These are phyloP conservation scores for Oryza nivara DNA, from an alignment of 176 grass and related monocot species.

Conservation along the genomic window DNA sequence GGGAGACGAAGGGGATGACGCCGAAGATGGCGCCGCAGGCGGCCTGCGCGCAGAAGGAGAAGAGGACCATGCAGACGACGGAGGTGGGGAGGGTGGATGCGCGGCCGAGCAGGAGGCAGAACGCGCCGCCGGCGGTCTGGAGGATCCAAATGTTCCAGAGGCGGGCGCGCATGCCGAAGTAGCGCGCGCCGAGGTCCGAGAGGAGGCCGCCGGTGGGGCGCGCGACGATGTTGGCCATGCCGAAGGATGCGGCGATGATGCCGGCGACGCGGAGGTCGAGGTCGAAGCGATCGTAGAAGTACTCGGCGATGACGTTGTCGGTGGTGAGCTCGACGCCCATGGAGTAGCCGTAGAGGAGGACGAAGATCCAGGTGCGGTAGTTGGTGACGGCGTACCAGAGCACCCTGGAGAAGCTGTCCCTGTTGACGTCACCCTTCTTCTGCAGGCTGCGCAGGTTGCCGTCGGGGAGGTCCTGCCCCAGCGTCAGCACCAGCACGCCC, in stretches of 20 bases:
- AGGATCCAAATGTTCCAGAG: constrained; percentile 95
- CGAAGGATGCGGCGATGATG: constrained; percentile 83
- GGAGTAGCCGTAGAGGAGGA: constrained; percentile 79
- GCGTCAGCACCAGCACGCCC: constrained; percentile 67
- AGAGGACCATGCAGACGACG: constrained; percentile 71
- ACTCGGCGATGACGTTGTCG: constrained; percentile 93
- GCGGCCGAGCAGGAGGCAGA: constrained; percentile 67
- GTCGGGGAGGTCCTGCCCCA: constrained; percentile 88
- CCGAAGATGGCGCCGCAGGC: constrained; percentile 55
- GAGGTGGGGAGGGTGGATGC: constrained; percentile 57
- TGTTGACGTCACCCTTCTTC: constrained; percentile 61
- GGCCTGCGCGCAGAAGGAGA: constrained; percentile 82
- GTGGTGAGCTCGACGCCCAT: constrained; percentile 97
- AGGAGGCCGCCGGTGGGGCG: constrained; percentile 63
- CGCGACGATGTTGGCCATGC: constrained; percentile 84
- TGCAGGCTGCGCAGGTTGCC: constrained; percentile 63
- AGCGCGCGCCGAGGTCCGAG: constrained; percentile 59
- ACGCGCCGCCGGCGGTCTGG: constrained; percentile 80
- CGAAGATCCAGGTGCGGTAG: constrained; percentile 93
- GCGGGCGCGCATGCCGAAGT: constrained; percentile 75
- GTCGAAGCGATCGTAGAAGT: constrained; percentile 76
- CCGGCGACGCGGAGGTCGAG: constrained; percentile 74
- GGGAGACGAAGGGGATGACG: constrained; percentile 72
- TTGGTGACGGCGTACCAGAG: constrained; percentile 65
- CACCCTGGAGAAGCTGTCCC: constrained; percentile 82